Percentiles rank a stretch among this genome's conserved stretches.
Evolutionary conservation across 306 rosid species (phyloP).

Genomic region (Myrica gale): DNA sequence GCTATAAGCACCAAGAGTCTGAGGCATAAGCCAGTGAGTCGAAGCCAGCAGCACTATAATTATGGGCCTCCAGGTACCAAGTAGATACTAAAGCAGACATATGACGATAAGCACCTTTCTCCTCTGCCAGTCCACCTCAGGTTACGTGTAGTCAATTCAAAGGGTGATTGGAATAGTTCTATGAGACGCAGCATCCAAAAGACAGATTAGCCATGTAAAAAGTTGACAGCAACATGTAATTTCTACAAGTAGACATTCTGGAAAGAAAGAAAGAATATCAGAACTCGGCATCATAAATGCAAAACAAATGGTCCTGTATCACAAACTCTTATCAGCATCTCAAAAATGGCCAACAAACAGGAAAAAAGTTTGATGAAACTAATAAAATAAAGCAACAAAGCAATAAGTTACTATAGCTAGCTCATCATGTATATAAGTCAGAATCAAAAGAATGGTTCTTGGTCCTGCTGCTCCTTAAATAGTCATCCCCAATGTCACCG

Average conservation of each 20-base stretch:
- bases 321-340: background rate
- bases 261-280: background rate
- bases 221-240: background rate
- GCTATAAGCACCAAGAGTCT: too few species aligned
- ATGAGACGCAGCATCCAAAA: background rate
- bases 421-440: constrained; percentile 59
- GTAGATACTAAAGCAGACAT: background rate
- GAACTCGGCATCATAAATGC: background rate
- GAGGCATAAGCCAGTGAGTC: background rate
- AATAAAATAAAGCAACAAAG: background rate
- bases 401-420: background rate
- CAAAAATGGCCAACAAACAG: background rate
- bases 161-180: background rate
- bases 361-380: background rate
- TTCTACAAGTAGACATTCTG: background rate
- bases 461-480: constrained; percentile 30
- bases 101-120: background rate
- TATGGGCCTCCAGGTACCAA: background rate
- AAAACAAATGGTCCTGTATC: background rate
- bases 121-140: background rate
- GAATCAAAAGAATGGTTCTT: constrained; percentile 53
- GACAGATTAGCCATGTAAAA: background rate
- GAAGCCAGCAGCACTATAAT: background rate
- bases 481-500: constrained; percentile 23
- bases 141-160: background rate